Evolutionary conservation across 805 yeast species (phyloP), one percentile per base, ranked within the genome.

Genomic region (Hanseniaspora occidentalis): DNA sequence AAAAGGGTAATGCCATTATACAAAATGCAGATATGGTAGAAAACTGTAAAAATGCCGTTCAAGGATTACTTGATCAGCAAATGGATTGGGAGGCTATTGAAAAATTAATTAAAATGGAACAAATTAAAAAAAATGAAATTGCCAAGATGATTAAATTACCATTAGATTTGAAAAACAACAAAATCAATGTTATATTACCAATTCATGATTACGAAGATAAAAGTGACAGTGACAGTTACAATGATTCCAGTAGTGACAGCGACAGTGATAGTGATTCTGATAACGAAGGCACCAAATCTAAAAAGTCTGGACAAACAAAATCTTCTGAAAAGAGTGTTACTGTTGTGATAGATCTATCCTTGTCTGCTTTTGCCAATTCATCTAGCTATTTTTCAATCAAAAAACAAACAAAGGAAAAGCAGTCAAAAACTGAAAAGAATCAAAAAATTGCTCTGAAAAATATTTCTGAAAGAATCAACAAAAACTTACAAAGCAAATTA

Each of bases 61-160:
- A 78, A 43, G 62, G 66, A 1, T 61, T 85, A 41, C 26, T 86
- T 4, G 77, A 79, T 42, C 92, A 84, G 53, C 88, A 84, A 47
- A 84, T 85, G 84, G 96, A 89, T 56, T 89, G 98, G 98, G 72
- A 73, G 34, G 80, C 84, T 45, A 88, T 88, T 46, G 95, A 82
- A 54, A 75, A 77, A 46, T 60, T 81, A 43, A 77, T 89, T 39
- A 62, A 70, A 37, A 67, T 76, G 38, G 95, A 89, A 52, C 78
- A 84, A 49, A 58, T 64, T 1, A 71, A 78, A 49, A 78, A 79
- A 1, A 83, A 79, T 49, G 58, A 62, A 4, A 64, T 77, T 42
- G 95, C 96, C 0, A 60, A 64, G 27, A 50, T 66, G 43, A 80
- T 88, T 40, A 65, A 68, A 36, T 52, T 76, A 26, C 92, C 95